phyloP scores from a whole-genome alignment of 2,329 filamentous ascomycete species.

The Mollisia scopiformis region DNA sequence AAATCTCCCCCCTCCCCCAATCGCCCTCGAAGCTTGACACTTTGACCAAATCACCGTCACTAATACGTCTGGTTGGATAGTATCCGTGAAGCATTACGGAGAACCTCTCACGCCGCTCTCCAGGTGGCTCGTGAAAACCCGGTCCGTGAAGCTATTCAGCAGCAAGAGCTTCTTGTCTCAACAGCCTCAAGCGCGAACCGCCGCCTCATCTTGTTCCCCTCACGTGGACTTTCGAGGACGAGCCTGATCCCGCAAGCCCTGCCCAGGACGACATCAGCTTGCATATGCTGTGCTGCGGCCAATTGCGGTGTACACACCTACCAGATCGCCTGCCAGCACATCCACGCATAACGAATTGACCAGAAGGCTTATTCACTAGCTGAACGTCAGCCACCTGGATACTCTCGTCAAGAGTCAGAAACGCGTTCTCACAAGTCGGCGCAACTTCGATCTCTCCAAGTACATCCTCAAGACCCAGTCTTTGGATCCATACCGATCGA shows the following conservation, averaged over 20 bases:
- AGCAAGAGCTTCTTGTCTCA: conserved; percentile 25
- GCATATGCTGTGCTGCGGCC: conserved; percentile 62
- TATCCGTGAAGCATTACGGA: conserved; percentile 25
- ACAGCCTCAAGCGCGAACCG: conserved; percentile 32
- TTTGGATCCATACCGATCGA: conserved; percentile 3
- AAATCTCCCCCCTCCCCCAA: conserved; percentile 32
- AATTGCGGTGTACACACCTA: conserved; percentile 55
- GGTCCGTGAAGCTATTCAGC: conserved; percentile 27
- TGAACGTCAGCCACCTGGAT: conserved; percentile 26
- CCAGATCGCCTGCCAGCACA: conserved; percentile 63
- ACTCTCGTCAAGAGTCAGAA: conserved; percentile 29
- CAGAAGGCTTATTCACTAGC: conserved; percentile 33
- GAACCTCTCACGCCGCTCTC: conserved; percentile 25
- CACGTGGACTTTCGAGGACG: conserved; percentile 33
- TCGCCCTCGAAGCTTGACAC: conserved; percentile 27
- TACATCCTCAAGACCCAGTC: conserved; percentile 8
- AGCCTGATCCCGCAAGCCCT: conserved; percentile 41
- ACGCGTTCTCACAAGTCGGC: conserved; percentile 25
- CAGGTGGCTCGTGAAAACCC: conserved; percentile 30
- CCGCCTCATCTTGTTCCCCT: conserved; percentile 31
- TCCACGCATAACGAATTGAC: conserved; percentile 61
- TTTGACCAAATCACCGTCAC: conserved; percentile 31
- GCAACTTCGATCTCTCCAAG: neutral
- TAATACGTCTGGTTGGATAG: conserved; percentile 38
- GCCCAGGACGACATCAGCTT: conserved; percentile 52